Evolutionary conservation across 1,284 basidiomycete species (phyloP).

Genomic region (Athelia psychrophila): DNA sequence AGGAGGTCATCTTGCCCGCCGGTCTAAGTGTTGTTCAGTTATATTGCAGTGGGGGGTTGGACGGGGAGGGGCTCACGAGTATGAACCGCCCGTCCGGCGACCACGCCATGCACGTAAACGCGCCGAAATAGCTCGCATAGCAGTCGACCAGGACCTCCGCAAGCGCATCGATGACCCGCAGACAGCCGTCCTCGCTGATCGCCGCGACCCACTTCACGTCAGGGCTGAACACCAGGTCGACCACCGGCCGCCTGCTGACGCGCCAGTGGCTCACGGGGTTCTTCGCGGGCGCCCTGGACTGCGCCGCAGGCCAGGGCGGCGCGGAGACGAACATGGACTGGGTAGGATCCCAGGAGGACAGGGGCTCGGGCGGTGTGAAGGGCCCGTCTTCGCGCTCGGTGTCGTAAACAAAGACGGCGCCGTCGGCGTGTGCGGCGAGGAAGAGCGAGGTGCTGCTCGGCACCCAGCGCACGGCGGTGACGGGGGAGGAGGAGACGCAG

Average conservation of each 20-base stretch:
- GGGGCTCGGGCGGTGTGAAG: conserved; percentile 56
- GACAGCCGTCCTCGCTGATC: conserved; percentile 86
- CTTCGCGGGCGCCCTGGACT: conserved; percentile 60
- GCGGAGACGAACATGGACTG: conserved; percentile 79
- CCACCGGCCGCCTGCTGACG: conserved; percentile 54
- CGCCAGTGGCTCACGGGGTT: conserved; percentile 89
- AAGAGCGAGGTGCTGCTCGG: conserved; percentile 84
- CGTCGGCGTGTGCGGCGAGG: conserved; percentile 89
- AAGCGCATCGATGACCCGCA: conserved; percentile 83
- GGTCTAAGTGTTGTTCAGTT: conserved; percentile 27
- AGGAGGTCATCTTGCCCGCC: conserved; percentile 87
- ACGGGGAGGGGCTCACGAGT: conserved; percentile 49
- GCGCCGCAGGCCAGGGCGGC: conserved; percentile 76
- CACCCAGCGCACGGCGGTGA: conserved; percentile 87
- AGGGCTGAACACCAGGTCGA: conserved; percentile 87
- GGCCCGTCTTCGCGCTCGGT: conserved; percentile 85
- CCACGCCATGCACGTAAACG: conserved; percentile 88
- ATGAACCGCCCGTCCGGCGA: conserved; percentile 94
- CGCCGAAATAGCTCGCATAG: conserved; percentile 90
- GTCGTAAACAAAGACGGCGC: conserved; percentile 85
- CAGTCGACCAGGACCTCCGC: conserved; percentile 87
- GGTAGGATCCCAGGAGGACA: conserved; percentile 66
- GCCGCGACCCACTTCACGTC: conserved; percentile 85
- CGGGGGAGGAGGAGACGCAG: conserved; percentile 74
- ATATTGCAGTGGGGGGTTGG: neutral